These are phyloP conservation scores for Sorghum bicolor DNA, from an alignment of 176 grass and related monocot genomes.

Conservation along the genomic window DNA sequence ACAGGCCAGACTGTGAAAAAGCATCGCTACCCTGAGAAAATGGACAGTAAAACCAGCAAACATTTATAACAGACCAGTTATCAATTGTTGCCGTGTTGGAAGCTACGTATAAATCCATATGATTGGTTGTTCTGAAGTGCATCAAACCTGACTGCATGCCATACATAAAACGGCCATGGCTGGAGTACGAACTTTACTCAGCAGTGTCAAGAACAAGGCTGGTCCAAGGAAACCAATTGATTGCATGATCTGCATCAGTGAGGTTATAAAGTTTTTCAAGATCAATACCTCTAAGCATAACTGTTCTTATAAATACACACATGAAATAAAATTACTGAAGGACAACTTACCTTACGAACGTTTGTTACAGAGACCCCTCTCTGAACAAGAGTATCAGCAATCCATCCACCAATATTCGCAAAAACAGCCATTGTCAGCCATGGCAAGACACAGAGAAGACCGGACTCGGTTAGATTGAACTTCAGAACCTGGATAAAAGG, in stretches of 20 bases:
- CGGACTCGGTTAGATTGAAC: conserved; percentile 93
- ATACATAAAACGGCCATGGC: conserved; percentile 85
- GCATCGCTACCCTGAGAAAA: conserved; percentile 73
- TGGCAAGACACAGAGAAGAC: conserved; percentile 86
- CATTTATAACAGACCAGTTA: background rate
- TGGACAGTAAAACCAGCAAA: background rate
- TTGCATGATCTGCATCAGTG: conserved; percentile 82
- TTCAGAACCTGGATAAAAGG: conserved; percentile 74
- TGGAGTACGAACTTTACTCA: conserved; percentile 68
- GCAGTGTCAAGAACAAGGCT: conserved; percentile 75
- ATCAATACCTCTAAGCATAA: background rate
- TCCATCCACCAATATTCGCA: conserved; percentile 94
- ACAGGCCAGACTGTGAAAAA: conserved; percentile 93
- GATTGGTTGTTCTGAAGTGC: conserved; percentile 11
- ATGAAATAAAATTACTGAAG: background rate
- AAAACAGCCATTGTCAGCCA: conserved; percentile 96
- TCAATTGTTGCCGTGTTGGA: background rate
- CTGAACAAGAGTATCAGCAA: conserved; percentile 82
- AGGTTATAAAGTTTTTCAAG: background rate
- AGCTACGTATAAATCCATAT: background rate
- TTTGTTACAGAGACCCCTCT: conserved; percentile 83
- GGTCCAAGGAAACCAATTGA: conserved; percentile 97
- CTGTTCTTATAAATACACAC: background rate
- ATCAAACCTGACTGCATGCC: conserved; percentile 94
- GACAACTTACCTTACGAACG: conserved; percentile 72